Evolutionary conservation across 345 rosid species (phyloP), one percentile per base, ranked within the genome.

Genomic region (Populus pruinosa): DNA sequence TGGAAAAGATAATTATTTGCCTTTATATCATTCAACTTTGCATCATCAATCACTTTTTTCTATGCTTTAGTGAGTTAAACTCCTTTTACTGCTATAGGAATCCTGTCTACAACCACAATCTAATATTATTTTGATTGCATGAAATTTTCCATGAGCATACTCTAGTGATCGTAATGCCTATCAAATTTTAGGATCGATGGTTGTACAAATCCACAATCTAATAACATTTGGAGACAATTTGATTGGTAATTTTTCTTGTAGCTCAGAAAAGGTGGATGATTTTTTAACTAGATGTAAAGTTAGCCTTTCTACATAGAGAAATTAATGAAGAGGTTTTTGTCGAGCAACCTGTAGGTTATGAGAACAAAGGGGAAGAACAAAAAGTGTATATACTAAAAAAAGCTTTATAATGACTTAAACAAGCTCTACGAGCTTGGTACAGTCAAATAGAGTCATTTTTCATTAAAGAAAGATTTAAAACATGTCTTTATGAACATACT

Each of bases 131-230:
- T 50, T 5, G 2, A 50, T 50, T 0, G n/a, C 56, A 50, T 50
- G 20, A 49, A 16, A 16, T 49, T 49, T 5, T 49, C 1, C 2
- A 16, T 16, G 4, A 50, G 0, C 56, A 50, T 17, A 50, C 8
- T 16, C 16, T 12, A 12, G 50, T 44, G 16, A 10, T 13, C 17
- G 12, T 13, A 13, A 44, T 44, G 1, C 14, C 17, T 16, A 44
- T 44, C 4, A 2, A 44, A 44, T 12, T 12, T 44, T 5, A 2
- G 0, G 1, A 44, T 44, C 0, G 1, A 13, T 0, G 4, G 5
- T 13, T 44, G 17, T 14, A 12, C 16, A 44, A 44, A 44, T 44
- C 17, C 4, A 44, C 13, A 27, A 0, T 1, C 27, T 1, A 27
- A 27, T 27, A 27, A 27, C 27, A 27, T 0, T 73, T 66, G 53